These are phyloP conservation scores for Funneliformis geosporum DNA, from an alignment of 192 early-diverging fungal genomes.

Conservation along the genomic window DNA sequence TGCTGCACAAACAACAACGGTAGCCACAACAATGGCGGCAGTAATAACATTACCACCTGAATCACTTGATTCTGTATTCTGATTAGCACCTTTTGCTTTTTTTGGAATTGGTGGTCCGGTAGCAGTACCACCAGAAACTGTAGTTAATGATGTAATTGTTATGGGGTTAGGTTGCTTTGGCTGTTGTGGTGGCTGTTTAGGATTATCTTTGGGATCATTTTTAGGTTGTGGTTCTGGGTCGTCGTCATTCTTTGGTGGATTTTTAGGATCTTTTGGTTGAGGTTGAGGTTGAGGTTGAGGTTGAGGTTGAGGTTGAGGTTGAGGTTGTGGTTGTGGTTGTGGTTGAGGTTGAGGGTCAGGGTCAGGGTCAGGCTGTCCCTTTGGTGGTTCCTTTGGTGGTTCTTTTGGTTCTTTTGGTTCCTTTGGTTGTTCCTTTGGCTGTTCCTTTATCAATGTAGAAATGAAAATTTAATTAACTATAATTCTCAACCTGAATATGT, in stretches of 20 bases:
- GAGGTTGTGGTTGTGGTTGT: neutral
- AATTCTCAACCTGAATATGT: too few species aligned
- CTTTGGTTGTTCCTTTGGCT: too few species aligned
- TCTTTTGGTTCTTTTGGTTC: too few species aligned
- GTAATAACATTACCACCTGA: slow-evolving; percentile 35
- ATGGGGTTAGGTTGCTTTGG: neutral
- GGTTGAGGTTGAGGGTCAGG: too few species aligned
- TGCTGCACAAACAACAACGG: slow-evolving; percentile 45
- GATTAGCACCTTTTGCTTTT: neutral
- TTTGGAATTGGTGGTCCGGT: neutral
- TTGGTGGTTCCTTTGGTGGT: neutral
- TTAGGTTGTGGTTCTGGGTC: neutral
- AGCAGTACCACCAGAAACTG: neutral
- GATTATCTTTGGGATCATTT: neutral
- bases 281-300: neutral
- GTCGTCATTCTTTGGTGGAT: too few species aligned
- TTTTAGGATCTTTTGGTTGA: too few species aligned
- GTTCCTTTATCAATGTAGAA: too few species aligned
- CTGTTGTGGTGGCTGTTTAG: neutral
- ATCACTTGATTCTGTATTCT: slow-evolving; percentile 4
- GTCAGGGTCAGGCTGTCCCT: too few species aligned
- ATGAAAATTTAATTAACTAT: too few species aligned
- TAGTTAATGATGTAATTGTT: neutral
- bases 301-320: neutral
- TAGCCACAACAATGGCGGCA: slow-evolving; percentile 46